phyloP scores from a whole-genome alignment of 1,139 yeast species.

The Candida buenavistaensis region DNA sequence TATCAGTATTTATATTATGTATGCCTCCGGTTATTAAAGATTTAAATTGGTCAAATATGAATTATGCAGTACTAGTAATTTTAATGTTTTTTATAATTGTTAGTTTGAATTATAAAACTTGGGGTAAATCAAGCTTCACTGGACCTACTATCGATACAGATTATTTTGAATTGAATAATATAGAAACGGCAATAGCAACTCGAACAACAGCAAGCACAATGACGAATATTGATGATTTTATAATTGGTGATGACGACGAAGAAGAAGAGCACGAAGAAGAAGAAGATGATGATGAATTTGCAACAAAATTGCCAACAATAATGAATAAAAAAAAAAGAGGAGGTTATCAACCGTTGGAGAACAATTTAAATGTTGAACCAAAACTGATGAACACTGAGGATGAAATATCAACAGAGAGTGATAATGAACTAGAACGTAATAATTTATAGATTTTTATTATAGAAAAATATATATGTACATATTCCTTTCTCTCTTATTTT shows the following conservation, averaged over 20 bases:
- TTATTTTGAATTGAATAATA: constrained; percentile 39
- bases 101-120: constrained; percentile 49
- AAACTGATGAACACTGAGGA: constrained; percentile 6
- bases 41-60: constrained; percentile 63
- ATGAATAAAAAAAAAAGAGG: constrained; percentile 7
- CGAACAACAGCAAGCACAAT: constrained; percentile 9
- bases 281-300: constrained; percentile 8
- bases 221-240: constrained; percentile 11
- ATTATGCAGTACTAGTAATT: constrained; percentile 70
- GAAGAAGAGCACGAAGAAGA: constrained; percentile 12
- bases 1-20: constrained; percentile 65
- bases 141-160: constrained; percentile 66
- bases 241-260: constrained; percentile 17
- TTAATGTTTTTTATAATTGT: constrained; percentile 48
- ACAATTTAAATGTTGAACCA: constrained; percentile 1
- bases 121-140: constrained; percentile 63
- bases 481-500: too few species aligned
- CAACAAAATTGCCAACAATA: constrained; percentile 5
- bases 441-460: background rate
- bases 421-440: background rate
- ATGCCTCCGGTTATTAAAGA: constrained; percentile 70
- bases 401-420: background rate
- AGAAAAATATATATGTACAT: background rate
- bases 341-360: constrained; percentile 10
- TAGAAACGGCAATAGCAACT: constrained; percentile 19